Conservation (phyloP, 257 asterid species). For the Solanum peruvianum region DNA sequence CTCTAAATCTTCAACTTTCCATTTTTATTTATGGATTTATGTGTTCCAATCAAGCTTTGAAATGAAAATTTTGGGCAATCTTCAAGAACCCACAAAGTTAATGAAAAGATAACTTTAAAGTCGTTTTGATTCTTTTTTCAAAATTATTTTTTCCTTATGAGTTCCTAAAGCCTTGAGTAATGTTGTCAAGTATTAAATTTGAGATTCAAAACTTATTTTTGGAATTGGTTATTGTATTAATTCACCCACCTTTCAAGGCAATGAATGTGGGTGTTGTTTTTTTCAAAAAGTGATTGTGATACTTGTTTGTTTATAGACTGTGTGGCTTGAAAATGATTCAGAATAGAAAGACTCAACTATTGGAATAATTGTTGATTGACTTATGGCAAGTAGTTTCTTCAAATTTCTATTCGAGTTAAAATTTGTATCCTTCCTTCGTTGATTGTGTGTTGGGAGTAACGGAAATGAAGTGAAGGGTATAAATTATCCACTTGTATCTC, state of each 20-base stretch:
- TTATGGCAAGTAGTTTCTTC: too few species aligned
- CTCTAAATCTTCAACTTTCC: not conserved
- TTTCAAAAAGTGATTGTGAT: not conserved
- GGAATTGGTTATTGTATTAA: not conserved
- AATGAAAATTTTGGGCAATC: not conserved
- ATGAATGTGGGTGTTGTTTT: not conserved
- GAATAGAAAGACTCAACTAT: not conserved
- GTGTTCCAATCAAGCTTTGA: not conserved
- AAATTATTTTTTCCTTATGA: not conserved
- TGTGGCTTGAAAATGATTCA: not conserved
- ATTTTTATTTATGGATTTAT: not conserved
- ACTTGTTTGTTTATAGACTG: too few species aligned
- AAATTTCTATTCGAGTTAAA: too few species aligned
- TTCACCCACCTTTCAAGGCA: not conserved
- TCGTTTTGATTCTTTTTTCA: too few species aligned
- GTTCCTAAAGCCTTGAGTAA: not conserved
- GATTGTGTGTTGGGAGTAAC: not conserved
- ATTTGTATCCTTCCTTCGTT: not conserved
- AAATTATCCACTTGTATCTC: not conserved
- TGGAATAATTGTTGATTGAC: too few species aligned
- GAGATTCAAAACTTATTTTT: not conserved
- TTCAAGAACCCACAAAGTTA: not conserved
- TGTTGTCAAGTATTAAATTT: not conserved
- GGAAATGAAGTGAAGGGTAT: not conserved
- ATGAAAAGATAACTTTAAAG: too few species aligned